Evolutionary conservation across 495 filamentous ascomycete species (phyloP).

Genomic region (Geoglossum glabrum): DNA sequence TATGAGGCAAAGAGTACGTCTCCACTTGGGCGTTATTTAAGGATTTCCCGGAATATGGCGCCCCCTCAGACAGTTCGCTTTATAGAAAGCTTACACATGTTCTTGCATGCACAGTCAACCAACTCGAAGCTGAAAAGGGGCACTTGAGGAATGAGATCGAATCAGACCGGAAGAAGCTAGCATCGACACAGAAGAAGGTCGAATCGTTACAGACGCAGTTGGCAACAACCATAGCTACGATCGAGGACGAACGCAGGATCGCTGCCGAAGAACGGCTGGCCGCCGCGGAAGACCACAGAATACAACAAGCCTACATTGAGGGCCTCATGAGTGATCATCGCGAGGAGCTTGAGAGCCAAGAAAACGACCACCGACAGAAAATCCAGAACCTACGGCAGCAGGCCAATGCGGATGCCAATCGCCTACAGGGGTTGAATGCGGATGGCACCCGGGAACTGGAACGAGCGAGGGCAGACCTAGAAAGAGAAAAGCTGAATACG

Average conservation of each 20-base stretch:
- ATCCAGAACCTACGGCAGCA: neutral
- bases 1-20: conserved; percentile 55
- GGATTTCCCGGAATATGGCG: neutral
- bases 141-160: conserved; percentile 25
- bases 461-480: conserved; percentile 31
- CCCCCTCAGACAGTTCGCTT: neutral
- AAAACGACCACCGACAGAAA: neutral
- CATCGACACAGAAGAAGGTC: conserved; percentile 21
- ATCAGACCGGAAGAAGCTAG: neutral
- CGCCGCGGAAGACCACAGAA: conserved; percentile 18
- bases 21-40: conserved; percentile 1
- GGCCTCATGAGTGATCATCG: conserved; percentile 23
- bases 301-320: conserved; percentile 16
- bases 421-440: neutral
- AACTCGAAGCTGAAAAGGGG: conserved; percentile 40
- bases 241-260: conserved; percentile 21
- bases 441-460: conserved; percentile 20
- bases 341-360: conserved; percentile 19
- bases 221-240: conserved; percentile 17
- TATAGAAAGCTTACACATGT: conserved; percentile 3
- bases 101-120: conserved; percentile 30
- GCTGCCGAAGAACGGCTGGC: conserved; percentile 33
- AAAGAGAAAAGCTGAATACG: conserved; percentile 26
- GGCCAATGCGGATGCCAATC: conserved; percentile 1
- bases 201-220: conserved; percentile 35